Evolutionary conservation across 192 early-diverging fungal genomes (phyloP).

Genomic region (Geranomyces variabilis): DNA sequence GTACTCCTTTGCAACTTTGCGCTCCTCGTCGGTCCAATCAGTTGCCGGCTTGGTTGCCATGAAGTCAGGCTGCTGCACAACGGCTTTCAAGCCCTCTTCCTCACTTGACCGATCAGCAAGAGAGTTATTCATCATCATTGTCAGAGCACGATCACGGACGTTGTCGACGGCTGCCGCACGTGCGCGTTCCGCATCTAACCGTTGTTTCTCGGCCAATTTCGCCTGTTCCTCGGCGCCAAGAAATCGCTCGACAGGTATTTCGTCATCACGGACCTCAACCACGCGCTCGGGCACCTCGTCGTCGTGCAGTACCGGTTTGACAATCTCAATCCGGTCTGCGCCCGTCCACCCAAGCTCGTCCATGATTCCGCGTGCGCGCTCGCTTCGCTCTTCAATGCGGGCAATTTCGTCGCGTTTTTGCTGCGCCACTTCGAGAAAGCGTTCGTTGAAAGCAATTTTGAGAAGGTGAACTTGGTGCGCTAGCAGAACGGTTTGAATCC

Average conservation of each 20-base stretch:
- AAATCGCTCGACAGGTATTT: conserved; percentile 63
- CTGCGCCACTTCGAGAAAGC: conserved; percentile 50
- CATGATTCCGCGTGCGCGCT: conserved; percentile 53
- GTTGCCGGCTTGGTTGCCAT: conserved; percentile 60
- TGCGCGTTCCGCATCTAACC: conserved; percentile 52
- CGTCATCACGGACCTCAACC: conserved; percentile 55
- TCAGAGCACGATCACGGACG: conserved; percentile 56
- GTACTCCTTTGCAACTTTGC: conserved; percentile 61
- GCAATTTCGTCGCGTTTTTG: conserved; percentile 57
- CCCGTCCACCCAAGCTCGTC: conserved; percentile 40
- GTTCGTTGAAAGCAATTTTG: conserved; percentile 51
- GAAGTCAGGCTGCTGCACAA: conserved; percentile 55
- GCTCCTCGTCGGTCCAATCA: conserved; percentile 64
- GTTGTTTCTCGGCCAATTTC: conserved; percentile 43
- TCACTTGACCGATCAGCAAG: conserved; percentile 56
- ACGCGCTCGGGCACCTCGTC: conserved; percentile 63
- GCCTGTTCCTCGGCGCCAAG: conserved; percentile 55
- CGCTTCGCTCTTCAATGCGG: conserved; percentile 65
- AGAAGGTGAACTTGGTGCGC: conserved; percentile 16
- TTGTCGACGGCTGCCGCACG: conserved; percentile 52
- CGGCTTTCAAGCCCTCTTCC: conserved; percentile 51
- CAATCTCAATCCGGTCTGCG: conserved; percentile 39
- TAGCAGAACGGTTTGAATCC: conserved; percentile 54
- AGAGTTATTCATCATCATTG: conserved; percentile 63
- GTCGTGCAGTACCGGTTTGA: conserved; percentile 52